These are phyloP conservation scores for Penicillium sp. DNA, from an alignment of 2,329 filamentous ascomycete species.

Conservation along the genomic window DNA sequence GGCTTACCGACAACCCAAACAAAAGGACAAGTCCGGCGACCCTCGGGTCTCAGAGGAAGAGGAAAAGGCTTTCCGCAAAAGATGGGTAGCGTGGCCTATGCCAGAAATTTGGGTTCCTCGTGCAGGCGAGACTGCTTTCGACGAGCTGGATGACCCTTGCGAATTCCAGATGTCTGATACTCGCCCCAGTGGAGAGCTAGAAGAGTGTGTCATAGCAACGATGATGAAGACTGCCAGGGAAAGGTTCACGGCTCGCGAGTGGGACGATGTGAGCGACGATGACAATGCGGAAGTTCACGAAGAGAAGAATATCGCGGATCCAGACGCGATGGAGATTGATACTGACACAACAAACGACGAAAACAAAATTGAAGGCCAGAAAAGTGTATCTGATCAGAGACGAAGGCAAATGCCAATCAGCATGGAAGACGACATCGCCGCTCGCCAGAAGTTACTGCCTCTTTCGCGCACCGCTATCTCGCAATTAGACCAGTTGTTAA, in stretches of 20 bases:
- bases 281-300: constrained; percentile 5
- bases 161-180: constrained; percentile 50
- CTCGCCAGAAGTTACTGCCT: constrained; percentile 65
- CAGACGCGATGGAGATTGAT: constrained; percentile 17
- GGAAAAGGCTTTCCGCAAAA: constrained; percentile 49
- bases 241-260: constrained; percentile 52
- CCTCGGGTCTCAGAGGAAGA: constrained; percentile 10
- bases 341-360: constrained; percentile 18
- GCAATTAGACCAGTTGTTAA: constrained; percentile 68
- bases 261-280: constrained; percentile 16
- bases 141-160: constrained; percentile 53
- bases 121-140: constrained; percentile 51
- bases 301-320: constrained; percentile 14
- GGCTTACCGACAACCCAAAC: constrained; percentile 56
- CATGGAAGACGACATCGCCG: constrained; percentile 17
- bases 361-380: neutral
- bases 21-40: constrained; percentile 9
- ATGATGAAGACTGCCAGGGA: constrained; percentile 69
- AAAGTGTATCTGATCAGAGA: neutral
- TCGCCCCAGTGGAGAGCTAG: constrained; percentile 61
- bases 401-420: constrained; percentile 28
- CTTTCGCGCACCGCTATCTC: constrained; percentile 68
- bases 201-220: constrained; percentile 68
- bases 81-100: constrained; percentile 87
- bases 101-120: constrained; percentile 61